Evolutionary conservation across 345 rosid species (phyloP).

Genomic region (Corchorus capsularis): DNA sequence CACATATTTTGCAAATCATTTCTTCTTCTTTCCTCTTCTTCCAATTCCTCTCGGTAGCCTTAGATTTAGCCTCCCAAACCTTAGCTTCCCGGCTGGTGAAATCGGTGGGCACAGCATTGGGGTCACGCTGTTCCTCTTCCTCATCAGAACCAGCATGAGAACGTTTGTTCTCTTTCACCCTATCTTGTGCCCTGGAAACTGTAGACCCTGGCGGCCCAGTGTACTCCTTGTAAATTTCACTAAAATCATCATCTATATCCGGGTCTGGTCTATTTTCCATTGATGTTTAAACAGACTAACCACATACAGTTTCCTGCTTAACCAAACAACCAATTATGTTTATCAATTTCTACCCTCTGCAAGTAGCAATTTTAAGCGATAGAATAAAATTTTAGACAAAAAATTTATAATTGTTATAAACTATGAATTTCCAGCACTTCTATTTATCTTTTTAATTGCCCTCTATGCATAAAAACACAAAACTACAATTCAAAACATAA

Average conservation of each 20-base stretch:
- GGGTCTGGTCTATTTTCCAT: constrained; percentile 81
- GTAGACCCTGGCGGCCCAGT: constrained; percentile 72
- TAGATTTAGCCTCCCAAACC: constrained; percentile 99
- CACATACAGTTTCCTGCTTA: constrained; percentile 25
- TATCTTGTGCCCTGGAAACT: constrained; percentile 47
- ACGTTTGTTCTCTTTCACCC: constrained; percentile 48
- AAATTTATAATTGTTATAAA: background rate
- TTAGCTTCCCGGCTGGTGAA: constrained; percentile 98
- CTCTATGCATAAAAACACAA: background rate
- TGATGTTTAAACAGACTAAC: constrained; percentile 23
- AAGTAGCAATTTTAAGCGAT: background rate
- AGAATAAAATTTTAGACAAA: too few relatives aligned
- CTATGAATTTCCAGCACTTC: background rate
- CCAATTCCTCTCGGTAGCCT: constrained; percentile 99
- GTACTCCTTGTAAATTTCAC: constrained; percentile 94
- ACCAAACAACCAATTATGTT: constrained; percentile 10
- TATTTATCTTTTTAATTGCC: background rate
- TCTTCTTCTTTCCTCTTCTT: constrained; percentile 99
- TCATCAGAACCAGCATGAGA: constrained; percentile 65
- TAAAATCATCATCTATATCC: constrained; percentile 88
- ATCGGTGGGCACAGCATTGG: constrained; percentile 96
- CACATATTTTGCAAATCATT: constrained; percentile 96
- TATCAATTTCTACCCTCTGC: background rate
- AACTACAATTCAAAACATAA: background rate
- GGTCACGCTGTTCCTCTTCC: constrained; percentile 83